These are phyloP conservation scores for Yamadazyma conglobata DNA, from an alignment of 1,139 yeast species.

Conservation along the genomic window DNA sequence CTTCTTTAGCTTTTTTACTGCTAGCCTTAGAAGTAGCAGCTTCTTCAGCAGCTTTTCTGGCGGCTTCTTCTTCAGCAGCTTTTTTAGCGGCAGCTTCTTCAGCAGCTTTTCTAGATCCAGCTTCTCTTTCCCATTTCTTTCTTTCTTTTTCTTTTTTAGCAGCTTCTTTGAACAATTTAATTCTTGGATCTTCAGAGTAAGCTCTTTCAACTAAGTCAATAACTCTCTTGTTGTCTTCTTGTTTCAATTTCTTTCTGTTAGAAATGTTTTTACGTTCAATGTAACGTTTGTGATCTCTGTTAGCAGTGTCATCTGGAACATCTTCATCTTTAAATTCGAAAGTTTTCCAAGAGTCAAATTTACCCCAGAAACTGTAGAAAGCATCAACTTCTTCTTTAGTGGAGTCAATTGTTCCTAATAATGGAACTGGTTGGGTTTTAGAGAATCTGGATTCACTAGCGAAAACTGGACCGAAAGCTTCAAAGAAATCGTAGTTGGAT, in stretches of 20 bases:
- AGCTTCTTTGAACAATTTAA: conserved; percentile 85
- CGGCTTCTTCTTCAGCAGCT: conserved; percentile 75
- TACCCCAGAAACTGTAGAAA: conserved; percentile 90
- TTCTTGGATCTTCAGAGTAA: conserved; percentile 88
- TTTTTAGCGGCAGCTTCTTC: conserved; percentile 73
- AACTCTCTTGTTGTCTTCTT: conserved; percentile 91
- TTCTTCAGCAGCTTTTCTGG: conserved; percentile 79
- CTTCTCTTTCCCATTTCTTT: conserved; percentile 97
- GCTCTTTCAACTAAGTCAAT: conserved; percentile 88
- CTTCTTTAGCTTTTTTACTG: conserved; percentile 91
- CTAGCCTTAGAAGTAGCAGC: conserved; percentile 86
- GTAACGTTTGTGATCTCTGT: conserved; percentile 99
- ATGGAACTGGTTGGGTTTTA: conserved; percentile 83
- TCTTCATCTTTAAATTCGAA: conserved; percentile 98
- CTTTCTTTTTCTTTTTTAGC: conserved; percentile 95
- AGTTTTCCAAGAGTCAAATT: conserved; percentile 97
- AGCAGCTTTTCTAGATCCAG: conserved; percentile 95
- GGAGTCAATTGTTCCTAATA: conserved; percentile 65
- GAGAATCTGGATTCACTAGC: conserved; percentile 91
- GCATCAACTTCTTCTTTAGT: conserved; percentile 81
- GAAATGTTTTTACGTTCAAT: conserved; percentile 96
- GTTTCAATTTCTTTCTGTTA: conserved; percentile 95
- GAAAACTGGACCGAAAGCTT: conserved; percentile 91
- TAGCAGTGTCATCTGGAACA: conserved; percentile 98
- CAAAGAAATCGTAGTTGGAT: conserved; percentile 71